Evolutionary conservation across 768 basidiomycete genomes (phyloP).

Genomic region (Sarcomyxa edulis): DNA sequence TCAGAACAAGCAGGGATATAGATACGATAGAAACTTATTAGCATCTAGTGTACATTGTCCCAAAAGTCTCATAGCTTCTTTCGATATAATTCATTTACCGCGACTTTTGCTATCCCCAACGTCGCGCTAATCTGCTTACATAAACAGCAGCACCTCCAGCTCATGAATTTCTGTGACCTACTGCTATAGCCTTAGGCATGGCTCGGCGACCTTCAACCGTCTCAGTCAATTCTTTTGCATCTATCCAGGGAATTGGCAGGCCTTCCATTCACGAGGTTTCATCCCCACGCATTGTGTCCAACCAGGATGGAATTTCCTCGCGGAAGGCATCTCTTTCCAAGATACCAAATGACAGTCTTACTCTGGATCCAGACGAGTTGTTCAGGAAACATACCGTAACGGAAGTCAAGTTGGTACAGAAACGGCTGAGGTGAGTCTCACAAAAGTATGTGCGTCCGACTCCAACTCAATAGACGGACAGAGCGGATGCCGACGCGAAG

Average conservation of each 20-base stretch:
- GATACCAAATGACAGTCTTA: slow-evolving; percentile 16
- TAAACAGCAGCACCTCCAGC: no score
- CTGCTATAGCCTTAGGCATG: slow-evolving; percentile 23
- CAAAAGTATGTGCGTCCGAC: background rate
- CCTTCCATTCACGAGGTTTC: background rate
- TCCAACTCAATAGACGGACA: slow-evolving; percentile 19
- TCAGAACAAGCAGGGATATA: slow-evolving; percentile 23
- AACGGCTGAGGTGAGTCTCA: slow-evolving; percentile 54
- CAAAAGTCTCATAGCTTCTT: slow-evolving; percentile 7
- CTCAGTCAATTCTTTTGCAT: slow-evolving; percentile 23
- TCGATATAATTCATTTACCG: background rate
- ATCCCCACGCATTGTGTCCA: slow-evolving; percentile 1
- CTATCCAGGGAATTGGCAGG: slow-evolving; percentile 5
- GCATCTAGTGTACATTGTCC: slow-evolving; percentile 10
- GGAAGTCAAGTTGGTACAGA: slow-evolving; percentile 64
- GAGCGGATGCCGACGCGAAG: slow-evolving; percentile 80
- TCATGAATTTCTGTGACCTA: no score
- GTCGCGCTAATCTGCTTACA: background rate
- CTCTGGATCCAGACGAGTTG: slow-evolving; percentile 65
- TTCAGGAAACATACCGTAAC: slow-evolving; percentile 67
- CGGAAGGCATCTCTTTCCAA: slow-evolving; percentile 7
- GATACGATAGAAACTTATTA: slow-evolving; percentile 20
- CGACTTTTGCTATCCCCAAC: background rate
- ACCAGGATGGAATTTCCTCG: slow-evolving; percentile 6
- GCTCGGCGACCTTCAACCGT: slow-evolving; percentile 31